Base-by-base conservation (phyloP, 768 basidiomycete genomes). In the Tricholoma bakamatsutake region DNA sequence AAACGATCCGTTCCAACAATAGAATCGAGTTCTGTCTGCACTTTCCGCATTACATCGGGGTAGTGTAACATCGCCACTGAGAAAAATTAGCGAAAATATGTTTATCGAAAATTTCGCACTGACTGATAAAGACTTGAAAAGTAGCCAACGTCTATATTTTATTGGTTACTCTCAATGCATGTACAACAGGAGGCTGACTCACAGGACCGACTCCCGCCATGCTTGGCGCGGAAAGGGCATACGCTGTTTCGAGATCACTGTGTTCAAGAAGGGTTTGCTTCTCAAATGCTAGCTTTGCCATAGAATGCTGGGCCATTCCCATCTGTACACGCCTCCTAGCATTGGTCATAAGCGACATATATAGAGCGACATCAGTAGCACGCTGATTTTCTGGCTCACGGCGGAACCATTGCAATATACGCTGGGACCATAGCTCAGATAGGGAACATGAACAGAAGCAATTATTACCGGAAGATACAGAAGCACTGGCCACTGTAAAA, bases 181-280 rank as follows among this genome's bases (percentile, higher is more conserved):
- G 27, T 21, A 30, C n/a, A 11, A 24, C 15, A 53, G n/a, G 9
- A 39, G 17, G 4, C 21, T 3, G 21, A 62, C 67, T 50, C 33
- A 75, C 75, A 40, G 75, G 76, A 50, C 74, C 76, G 15, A 74
- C 74, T 1, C 76, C 77, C 28, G 77, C 77, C 5, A 74, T 73
- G 54, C 76, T 77, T 0, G 77, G 75, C 43, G 71, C 67, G 3
- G 70, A 73, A 30, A 75, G 67, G 2, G 74, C 66, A 58, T 78
- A 78, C 11, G 75, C 76, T 24, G 78, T 59, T 47, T 78, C 74
- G 7, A 77, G 52, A 31, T 75, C 75, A 5, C 54, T 61, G 66
- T 76, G 64, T 1, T 69, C 72, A 18, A 71, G 67, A 56, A 73
- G 67, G 35, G 67, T 61, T 35, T 70, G 67, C 9, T 70, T 66